Evolutionary conservation across 306 rosid species (phyloP).

Genomic region (Senna siamea): DNA sequence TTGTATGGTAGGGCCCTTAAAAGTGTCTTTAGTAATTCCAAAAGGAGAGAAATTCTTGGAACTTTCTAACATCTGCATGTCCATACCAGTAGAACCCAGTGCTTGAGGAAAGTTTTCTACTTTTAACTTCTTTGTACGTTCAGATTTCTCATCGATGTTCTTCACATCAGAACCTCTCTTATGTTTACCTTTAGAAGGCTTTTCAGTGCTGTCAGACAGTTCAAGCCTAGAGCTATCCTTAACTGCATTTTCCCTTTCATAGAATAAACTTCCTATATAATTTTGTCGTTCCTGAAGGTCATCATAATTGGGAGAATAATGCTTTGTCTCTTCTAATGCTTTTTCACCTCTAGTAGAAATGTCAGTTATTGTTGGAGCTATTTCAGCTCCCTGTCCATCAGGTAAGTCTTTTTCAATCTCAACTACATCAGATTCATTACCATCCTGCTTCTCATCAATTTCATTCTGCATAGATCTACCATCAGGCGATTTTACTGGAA

Average conservation of each 20-base stretch:
- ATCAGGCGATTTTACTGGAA: slow-evolving; percentile 62
- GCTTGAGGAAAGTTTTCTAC: slow-evolving; percentile 47
- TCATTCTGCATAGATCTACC: slow-evolving; percentile 54
- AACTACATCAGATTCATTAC: slow-evolving; percentile 62
- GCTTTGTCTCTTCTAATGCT: slow-evolving; percentile 49
- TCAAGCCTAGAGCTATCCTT: slow-evolving; percentile 62
- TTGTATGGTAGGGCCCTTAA: slow-evolving; percentile 52
- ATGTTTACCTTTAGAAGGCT: slow-evolving; percentile 61
- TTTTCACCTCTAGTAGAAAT: slow-evolving; percentile 45
- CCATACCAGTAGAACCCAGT: slow-evolving; percentile 56
- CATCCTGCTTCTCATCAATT: slow-evolving; percentile 70
- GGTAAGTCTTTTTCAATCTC: slow-evolving; percentile 73
- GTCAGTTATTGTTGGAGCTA: slow-evolving; percentile 40
- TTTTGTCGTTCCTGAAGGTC: slow-evolving; percentile 63
- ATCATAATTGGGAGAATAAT: slow-evolving; percentile 55
- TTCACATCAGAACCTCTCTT: slow-evolving; percentile 66
- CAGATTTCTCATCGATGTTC: slow-evolving; percentile 56
- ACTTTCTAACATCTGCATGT: slow-evolving; percentile 51
- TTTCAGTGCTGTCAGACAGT: slow-evolving; percentile 74
- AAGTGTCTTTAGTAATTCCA: slow-evolving; percentile 58
- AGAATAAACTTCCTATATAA: slow-evolving; percentile 71
- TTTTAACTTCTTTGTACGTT: slow-evolving; percentile 65
- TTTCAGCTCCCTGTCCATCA: slow-evolving; percentile 60
- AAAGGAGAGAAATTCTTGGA: slow-evolving; percentile 58
- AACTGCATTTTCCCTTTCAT: slow-evolving; percentile 58